phyloP scores from a whole-genome alignment of 164 flowering plant genomes.

The Umbilicus rupestris region DNA sequence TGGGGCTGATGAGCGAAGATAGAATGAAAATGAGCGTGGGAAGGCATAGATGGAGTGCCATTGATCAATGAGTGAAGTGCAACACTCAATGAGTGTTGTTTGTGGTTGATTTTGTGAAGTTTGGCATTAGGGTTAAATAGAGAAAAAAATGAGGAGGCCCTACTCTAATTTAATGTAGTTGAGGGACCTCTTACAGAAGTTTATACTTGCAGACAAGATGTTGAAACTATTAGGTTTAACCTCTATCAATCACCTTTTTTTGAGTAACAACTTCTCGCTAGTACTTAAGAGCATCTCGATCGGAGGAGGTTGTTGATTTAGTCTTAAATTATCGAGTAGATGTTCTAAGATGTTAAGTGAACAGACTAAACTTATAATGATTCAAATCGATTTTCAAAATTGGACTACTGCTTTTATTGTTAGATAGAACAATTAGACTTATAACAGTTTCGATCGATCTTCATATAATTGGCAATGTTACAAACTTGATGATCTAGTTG shows the following conservation, averaged over 20 bases:
- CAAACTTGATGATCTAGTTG: background rate
- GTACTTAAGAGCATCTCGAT: too few relatives aligned
- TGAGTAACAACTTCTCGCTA: background rate
- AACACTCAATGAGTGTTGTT: background rate
- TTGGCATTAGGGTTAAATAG: background rate
- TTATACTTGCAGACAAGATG: background rate
- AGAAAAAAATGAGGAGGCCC: background rate
- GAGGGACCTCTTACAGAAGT: background rate
- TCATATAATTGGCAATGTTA: background rate
- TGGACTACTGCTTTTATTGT: too few relatives aligned
- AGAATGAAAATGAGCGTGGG: background rate
- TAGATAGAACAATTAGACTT: too few relatives aligned
- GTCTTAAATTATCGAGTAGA: too few relatives aligned
- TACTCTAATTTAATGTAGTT: background rate
- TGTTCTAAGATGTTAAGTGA: too few relatives aligned
- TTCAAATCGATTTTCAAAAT: too few relatives aligned
- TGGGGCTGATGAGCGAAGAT: background rate
- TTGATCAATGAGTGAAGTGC: background rate
- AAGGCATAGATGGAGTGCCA: background rate
- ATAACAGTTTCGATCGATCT: too few relatives aligned
- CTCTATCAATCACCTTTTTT: background rate
- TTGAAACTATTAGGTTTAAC: slow-evolving; percentile 1
- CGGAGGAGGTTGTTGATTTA: too few relatives aligned
- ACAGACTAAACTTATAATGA: too few relatives aligned
- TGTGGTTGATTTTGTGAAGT: background rate